Evolutionary conservation across 2,329 filamentous ascomycete genomes (phyloP).

Genomic region (Chaetomium strumarium): DNA sequence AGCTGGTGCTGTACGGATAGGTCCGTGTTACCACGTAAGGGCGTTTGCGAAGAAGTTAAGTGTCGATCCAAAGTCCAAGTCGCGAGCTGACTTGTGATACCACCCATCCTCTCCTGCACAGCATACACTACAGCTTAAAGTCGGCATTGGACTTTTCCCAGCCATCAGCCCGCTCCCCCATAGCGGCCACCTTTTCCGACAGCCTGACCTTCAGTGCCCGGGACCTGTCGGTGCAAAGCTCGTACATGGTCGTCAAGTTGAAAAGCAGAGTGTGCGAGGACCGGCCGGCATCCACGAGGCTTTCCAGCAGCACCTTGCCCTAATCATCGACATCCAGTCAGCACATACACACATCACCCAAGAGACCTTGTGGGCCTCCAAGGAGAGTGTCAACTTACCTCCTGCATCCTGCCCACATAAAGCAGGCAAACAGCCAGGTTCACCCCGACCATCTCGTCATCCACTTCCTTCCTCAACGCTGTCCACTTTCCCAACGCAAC

Average conservation of each 20-base stretch:
- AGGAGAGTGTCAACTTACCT: conserved; percentile 30
- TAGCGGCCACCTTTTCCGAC: conserved; percentile 61
- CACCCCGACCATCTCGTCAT: conserved; percentile 67
- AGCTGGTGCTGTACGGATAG: too few relatives aligned
- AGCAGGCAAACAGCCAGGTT: conserved; percentile 81
- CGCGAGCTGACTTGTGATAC: too few relatives aligned
- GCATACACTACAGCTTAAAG: conserved; percentile 59
- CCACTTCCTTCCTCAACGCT: conserved; percentile 35
- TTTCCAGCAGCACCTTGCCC: conserved; percentile 62
- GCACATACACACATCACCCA: neutral
- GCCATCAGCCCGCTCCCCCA: conserved; percentile 50
- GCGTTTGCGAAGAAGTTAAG: too few relatives aligned
- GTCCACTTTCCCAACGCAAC: conserved; percentile 59
- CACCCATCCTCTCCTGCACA: neutral
- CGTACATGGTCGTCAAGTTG: conserved; percentile 86
- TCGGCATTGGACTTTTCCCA: conserved; percentile 68
- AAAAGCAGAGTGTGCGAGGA: conserved; percentile 78
- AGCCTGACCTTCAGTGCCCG: conserved; percentile 63
- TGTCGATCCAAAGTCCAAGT: too few relatives aligned
- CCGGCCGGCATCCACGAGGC: conserved; percentile 54
- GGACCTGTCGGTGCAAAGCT: conserved; percentile 77
- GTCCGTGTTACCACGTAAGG: too few relatives aligned
- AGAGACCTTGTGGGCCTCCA: neutral
- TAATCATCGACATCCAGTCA: conserved; percentile 28
- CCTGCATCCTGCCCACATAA: conserved; percentile 70